A percentile compares a stretch with the other conserved stretches of the same genome.
These are phyloP conservation scores for Paraphaeosphaeria minitans DNA, from an alignment of 2,329 filamentous ascomycete species.

Conservation along the genomic window DNA sequence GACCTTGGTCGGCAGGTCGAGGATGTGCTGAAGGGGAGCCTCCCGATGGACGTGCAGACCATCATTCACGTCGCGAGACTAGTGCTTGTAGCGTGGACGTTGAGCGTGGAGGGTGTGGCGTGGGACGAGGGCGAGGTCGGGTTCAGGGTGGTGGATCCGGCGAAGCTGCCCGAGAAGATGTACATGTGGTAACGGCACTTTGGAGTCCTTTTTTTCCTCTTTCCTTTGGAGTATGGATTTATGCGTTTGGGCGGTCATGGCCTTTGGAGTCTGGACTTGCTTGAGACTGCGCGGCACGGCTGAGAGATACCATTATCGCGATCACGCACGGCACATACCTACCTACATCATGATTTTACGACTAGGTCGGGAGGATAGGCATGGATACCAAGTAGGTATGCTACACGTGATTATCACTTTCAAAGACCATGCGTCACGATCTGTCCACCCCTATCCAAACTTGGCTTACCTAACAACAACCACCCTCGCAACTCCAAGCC, in stretches of 20 bases:
- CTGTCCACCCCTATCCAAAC: too few species aligned
- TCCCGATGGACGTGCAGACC: constrained; percentile 32
- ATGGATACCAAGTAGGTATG: too few species aligned
- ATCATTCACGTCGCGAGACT: constrained; percentile 33
- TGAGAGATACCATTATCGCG: not conserved
- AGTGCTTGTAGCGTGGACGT: constrained; percentile 41
- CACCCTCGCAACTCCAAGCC: too few species aligned
- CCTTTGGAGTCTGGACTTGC: not conserved
- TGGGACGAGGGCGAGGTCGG: constrained; percentile 29
- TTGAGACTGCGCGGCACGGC: not conserved
- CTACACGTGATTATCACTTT: too few species aligned
- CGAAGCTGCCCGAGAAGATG: constrained; percentile 13
- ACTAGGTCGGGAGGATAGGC: too few species aligned
- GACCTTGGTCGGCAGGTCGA: constrained; percentile 35
- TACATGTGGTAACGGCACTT: constrained; percentile 11
- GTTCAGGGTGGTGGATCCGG: constrained; percentile 20
- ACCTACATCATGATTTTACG: too few species aligned
- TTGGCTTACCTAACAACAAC: too few species aligned
- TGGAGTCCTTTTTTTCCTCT: not conserved
- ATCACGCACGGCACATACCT: too few species aligned
- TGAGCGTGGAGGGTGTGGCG: constrained; percentile 32
- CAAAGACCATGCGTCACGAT: too few species aligned
- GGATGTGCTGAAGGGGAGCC: constrained; percentile 27
- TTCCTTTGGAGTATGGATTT: not conserved
- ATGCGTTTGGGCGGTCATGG: not conserved